phyloP scores from a whole-genome alignment of 2,329 filamentous ascomycete genomes.

The Pseudonectria buxi region DNA sequence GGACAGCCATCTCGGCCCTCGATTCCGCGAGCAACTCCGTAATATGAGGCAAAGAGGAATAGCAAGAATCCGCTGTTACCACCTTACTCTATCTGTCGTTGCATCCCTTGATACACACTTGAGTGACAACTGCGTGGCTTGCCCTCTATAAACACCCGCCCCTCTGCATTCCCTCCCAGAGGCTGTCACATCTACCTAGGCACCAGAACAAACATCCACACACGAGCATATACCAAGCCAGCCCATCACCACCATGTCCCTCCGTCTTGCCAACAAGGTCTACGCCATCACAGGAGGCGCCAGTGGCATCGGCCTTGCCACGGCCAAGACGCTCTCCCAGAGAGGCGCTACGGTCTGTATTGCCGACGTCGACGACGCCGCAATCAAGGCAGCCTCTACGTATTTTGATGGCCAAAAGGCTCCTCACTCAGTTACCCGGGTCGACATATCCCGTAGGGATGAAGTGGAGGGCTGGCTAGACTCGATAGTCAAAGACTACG shows the following conservation, averaged over 20 bases:
- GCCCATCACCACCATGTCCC: too few relatives aligned
- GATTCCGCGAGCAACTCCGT: constrained; percentile 4
- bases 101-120: too few relatives aligned
- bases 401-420: constrained; percentile 23
- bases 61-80: too few relatives aligned
- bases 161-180: background rate
- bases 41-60: background rate
- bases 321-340: constrained; percentile 30
- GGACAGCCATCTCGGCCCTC: constrained; percentile 3
- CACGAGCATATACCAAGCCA: too few relatives aligned
- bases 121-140: too few relatives aligned
- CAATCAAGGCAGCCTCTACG: constrained; percentile 22
- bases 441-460: constrained; percentile 41
- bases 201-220: too few relatives aligned
- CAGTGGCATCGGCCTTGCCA: constrained; percentile 38
- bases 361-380: constrained; percentile 29
- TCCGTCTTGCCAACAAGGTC: constrained; percentile 21
- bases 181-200: background rate
- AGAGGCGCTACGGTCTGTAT: constrained; percentile 33
- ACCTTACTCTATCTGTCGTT: too few relatives aligned
- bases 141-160: background rate
- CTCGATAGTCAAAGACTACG: constrained; percentile 39
- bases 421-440: constrained; percentile 30
- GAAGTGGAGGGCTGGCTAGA: constrained; percentile 47
- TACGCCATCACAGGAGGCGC: constrained; percentile 37